A percentile compares a stretch with the other conserved stretches of the same genome.
Conservation (phyloP, 2,329 filamentous ascomycete species). For the Pestalotiopsis fici region DNA sequence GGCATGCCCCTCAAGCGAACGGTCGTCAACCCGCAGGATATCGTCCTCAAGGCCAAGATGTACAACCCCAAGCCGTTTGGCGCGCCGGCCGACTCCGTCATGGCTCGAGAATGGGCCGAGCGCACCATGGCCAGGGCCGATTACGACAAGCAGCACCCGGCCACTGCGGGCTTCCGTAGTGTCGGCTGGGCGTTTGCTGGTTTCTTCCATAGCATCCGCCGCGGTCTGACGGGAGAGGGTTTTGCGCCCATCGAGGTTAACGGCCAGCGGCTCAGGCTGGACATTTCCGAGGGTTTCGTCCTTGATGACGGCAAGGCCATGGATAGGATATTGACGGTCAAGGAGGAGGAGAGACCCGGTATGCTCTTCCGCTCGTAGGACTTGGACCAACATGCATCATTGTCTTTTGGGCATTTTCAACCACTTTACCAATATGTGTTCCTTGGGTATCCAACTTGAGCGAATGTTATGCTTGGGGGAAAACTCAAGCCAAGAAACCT, state of each 20-base stretch:
- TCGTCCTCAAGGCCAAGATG: constrained; percentile 39
- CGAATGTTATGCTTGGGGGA: not conserved
- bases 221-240: constrained; percentile 57
- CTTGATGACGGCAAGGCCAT: constrained; percentile 60
- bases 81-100: constrained; percentile 26
- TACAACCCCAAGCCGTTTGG: constrained; percentile 18
- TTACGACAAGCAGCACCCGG: constrained; percentile 55
- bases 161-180: constrained; percentile 60
- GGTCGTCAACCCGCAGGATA: constrained; percentile 35
- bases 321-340: constrained; percentile 51
- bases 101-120: constrained; percentile 37
- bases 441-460: not conserved
- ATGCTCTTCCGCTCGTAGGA: not conserved
- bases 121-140: constrained; percentile 40
- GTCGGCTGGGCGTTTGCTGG: constrained; percentile 39
- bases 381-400: not conserved
- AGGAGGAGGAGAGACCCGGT: constrained; percentile 20
- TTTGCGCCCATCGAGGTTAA: constrained; percentile 53
- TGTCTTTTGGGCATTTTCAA: not conserved
- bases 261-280: constrained; percentile 55
- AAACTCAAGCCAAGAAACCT: not conserved
- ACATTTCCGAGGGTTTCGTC: constrained; percentile 57
- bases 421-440: not conserved
- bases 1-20: constrained; percentile 45
- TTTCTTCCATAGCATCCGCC: constrained; percentile 46